phyloP scores from a whole-genome alignment of 1,284 basidiomycete genomes.

The Cryptococcus jaspeensis region DNA sequence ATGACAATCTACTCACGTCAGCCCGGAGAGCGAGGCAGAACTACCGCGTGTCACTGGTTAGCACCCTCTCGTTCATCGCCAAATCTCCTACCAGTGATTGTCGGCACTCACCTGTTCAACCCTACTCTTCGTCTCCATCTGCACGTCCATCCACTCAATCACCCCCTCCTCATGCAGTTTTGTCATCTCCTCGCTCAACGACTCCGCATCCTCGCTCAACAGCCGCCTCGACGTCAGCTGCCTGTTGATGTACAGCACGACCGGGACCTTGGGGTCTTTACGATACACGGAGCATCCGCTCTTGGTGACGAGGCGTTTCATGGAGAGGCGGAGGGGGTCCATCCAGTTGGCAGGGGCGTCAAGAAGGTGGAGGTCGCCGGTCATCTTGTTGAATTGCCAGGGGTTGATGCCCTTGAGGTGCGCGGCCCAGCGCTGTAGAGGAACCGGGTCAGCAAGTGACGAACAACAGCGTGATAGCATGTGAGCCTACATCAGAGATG shows the following conservation, averaged over 20 bases:
- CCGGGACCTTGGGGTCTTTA: slow-evolving; percentile 19
- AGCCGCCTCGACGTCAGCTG: slow-evolving; percentile 24
- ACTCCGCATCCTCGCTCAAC: slow-evolving; percentile 16
- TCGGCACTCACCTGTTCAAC: slow-evolving; percentile 18
- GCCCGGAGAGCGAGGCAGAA: slow-evolving; percentile 24
- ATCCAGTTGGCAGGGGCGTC: slow-evolving; percentile 25
- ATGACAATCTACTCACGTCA: slow-evolving; percentile 16
- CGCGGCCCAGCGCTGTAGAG: slow-evolving; percentile 27
- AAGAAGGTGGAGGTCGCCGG: slow-evolving; percentile 21
- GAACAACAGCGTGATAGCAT: background rate
- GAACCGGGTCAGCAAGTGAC: too few relatives aligned
- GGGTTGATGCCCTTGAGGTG: slow-evolving; percentile 19
- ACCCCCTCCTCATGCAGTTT: slow-evolving; percentile 18
- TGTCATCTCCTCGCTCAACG: slow-evolving; percentile 13
- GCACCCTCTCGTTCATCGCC: too few relatives aligned
- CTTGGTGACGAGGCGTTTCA: slow-evolving; percentile 17
- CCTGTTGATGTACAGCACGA: slow-evolving; percentile 34
- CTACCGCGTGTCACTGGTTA: background rate
- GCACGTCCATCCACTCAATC: slow-evolving; percentile 23
- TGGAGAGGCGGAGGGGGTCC: slow-evolving; percentile 25
- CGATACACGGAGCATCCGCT: slow-evolving; percentile 17
- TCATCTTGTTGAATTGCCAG: slow-evolving; percentile 31
- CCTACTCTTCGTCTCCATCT: slow-evolving; percentile 22
- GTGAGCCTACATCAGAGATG: slow-evolving; percentile 20
- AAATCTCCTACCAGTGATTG: background rate